A percentile compares a stretch with the other conserved stretches of the same genome.
phyloP scores from a whole-genome alignment of 78 protist genomes.

The Cavenderia fasciculata region DNA sequence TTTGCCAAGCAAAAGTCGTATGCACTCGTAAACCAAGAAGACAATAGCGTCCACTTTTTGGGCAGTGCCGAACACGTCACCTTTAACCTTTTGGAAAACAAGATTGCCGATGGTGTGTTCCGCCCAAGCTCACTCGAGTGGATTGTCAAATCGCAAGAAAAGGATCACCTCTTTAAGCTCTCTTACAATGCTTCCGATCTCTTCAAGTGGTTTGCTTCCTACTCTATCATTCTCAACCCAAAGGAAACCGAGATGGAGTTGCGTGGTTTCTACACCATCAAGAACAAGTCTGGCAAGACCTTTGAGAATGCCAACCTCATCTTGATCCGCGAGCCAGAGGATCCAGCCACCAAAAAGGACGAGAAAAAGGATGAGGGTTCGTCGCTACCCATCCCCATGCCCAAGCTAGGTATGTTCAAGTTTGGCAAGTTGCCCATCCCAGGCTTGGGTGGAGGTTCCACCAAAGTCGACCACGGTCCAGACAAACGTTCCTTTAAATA shows the following conservation, averaged over 20 bases:
- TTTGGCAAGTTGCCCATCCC: constrained; percentile 26
- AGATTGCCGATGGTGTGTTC: background rate
- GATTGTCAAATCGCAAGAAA: constrained; percentile 1
- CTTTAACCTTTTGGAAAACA: constrained; percentile 11
- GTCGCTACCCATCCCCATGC: constrained; percentile 18
- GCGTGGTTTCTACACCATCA: constrained; percentile 60
- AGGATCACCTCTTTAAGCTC: constrained; percentile 11
- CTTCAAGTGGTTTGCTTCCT: constrained; percentile 52
- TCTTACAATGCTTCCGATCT: constrained; percentile 42
- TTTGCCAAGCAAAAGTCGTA: constrained; percentile 4
- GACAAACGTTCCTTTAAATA: constrained; percentile 49
- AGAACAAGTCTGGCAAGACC: constrained; percentile 62
- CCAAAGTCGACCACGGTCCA: background rate
- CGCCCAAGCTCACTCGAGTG: constrained; percentile 36
- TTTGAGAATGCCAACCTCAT: background rate
- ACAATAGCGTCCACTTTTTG: constrained; percentile 45
- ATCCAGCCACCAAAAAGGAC: background rate
- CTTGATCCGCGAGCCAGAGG: constrained; percentile 41
- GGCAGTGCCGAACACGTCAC: constrained; percentile 4
- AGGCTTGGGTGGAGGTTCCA: background rate
- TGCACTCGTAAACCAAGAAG: constrained; percentile 50
- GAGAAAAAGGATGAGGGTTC: background rate
- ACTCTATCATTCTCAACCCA: constrained; percentile 42
- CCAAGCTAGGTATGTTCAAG: constrained; percentile 36
- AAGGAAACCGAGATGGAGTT: constrained; percentile 58